Conservation (phyloP, 169 alveolate genomes). For the Miamiensis avidus region DNA sequence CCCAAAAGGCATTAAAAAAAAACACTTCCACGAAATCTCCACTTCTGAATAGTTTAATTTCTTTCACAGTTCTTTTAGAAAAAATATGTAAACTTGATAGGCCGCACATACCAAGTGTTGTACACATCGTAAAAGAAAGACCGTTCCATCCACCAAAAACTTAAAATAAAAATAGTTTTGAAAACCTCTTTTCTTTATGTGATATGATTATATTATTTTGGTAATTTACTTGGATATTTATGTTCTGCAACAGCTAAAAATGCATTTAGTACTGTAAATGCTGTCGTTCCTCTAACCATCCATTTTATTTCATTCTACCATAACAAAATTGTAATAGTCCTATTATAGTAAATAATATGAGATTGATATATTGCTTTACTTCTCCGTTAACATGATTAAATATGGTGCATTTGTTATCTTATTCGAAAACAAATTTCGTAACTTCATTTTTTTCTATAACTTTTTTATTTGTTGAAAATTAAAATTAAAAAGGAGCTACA, state of each 20-base stretch:
- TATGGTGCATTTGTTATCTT: not conserved
- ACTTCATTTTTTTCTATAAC: not conserved
- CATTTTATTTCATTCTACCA: conserved; percentile 30
- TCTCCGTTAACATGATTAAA: not conserved
- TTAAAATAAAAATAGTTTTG: not conserved
- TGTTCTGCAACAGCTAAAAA: conserved; percentile 32
- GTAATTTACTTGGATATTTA: conserved; percentile 33
- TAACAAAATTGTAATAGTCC: too few species aligned
- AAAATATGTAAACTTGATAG: conserved; percentile 22
- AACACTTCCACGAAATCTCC: conserved; percentile 44
- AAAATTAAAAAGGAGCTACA: too few species aligned
- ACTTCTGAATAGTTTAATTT: conserved; percentile 29
- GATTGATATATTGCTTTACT: too few species aligned
- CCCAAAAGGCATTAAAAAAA: conserved; percentile 48
- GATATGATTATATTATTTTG: too few species aligned
- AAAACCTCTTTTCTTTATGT: too few species aligned
- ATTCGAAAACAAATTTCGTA: not conserved
- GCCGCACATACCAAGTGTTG: conserved; percentile 22
- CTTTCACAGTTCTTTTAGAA: conserved; percentile 44
- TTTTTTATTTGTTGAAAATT: too few species aligned
- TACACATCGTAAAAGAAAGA: conserved; percentile 28
- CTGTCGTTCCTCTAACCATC: conserved; percentile 29
- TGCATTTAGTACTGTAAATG: conserved; percentile 36
- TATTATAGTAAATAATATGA: too few species aligned
- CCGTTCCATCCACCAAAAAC: conserved; percentile 50